Evolutionary conservation across 305 asterid genomes (phyloP).

Genomic region (Salvia sclarea): DNA sequence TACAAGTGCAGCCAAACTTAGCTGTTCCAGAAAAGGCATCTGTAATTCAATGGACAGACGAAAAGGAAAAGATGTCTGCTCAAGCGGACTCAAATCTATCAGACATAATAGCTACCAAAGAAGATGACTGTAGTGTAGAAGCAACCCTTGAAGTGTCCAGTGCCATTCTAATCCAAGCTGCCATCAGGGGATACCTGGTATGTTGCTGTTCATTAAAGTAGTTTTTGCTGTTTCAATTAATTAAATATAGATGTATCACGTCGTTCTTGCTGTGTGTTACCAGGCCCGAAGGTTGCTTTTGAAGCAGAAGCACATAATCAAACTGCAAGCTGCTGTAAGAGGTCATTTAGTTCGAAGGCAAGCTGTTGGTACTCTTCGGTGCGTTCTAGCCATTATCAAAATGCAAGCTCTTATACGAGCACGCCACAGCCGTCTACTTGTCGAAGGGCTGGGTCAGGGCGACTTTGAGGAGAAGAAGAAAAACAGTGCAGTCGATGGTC

Average conservation of each 20-base stretch:
- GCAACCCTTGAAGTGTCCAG: constrained; percentile 50
- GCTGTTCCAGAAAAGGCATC: constrained; percentile 53
- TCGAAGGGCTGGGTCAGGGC: constrained; percentile 38
- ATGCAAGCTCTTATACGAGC: constrained; percentile 90
- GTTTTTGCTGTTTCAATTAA: constrained; percentile 18
- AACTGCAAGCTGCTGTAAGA: constrained; percentile 91
- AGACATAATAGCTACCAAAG: constrained; percentile 33
- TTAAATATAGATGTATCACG: constrained; percentile 10
- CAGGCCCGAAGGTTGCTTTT: constrained; percentile 64
- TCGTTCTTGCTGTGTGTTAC: constrained; percentile 21
- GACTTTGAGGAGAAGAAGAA: constrained; percentile 39
- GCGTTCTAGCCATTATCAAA: constrained; percentile 85
- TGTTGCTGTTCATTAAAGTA: constrained; percentile 14
- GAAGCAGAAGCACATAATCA: constrained; percentile 63
- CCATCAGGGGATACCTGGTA: constrained; percentile 76
- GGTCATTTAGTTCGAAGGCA: constrained; percentile 85
- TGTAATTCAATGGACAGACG: constrained; percentile 31
- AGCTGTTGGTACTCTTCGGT: constrained; percentile 93
- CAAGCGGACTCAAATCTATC: constrained; percentile 44
- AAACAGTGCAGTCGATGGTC: constrained; percentile 37
- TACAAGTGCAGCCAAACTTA: constrained; percentile 50
- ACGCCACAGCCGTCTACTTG: constrained; percentile 52
- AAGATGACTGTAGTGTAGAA: constrained; percentile 43
- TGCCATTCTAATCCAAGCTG: constrained; percentile 68
- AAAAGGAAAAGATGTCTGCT: constrained; percentile 33